Evolutionary conservation across 73 alveolate species (phyloP).

Genomic region (Durusdinium trenchii): DNA sequence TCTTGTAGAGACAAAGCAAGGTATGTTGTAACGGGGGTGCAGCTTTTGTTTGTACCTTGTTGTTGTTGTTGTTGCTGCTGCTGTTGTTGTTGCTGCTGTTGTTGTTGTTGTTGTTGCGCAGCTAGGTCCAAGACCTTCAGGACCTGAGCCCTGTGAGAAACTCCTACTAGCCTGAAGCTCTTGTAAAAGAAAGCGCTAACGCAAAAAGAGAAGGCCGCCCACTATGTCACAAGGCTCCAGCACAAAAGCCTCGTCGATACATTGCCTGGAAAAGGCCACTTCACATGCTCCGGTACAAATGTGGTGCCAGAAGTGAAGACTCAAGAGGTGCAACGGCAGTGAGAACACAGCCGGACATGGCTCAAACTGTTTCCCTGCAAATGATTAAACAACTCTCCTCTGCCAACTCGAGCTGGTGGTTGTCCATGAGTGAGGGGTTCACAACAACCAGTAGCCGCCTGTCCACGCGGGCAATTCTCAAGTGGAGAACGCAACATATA

Average conservation of each 20-base stretch:
- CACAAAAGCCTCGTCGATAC: slow-evolving; percentile 73
- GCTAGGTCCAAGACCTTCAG: no score
- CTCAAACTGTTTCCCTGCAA: not conserved
- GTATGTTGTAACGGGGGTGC: no score
- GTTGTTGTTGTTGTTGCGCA: no score
- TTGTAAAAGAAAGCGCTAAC: not conserved
- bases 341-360: not conserved
- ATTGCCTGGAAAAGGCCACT: slow-evolving; percentile 33
- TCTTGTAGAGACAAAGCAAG: no score
- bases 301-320: not conserved
- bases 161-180: no score
- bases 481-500: not conserved
- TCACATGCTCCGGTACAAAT: not conserved
- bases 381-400: slow-evolving; percentile 36
- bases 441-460: slow-evolving; percentile 98
- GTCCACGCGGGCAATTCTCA: not conserved
- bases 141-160: no score
- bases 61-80: no score
- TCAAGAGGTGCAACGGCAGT: not conserved
- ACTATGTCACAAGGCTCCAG: not conserved
- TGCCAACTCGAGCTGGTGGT: slow-evolving; percentile 98
- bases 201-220: not conserved
- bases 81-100: no score
- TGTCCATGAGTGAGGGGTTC: slow-evolving; percentile 98
- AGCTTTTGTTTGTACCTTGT: no score